phyloP scores from a whole-genome alignment of 768 basidiomycete genomes.

The Suillus luteus region DNA sequence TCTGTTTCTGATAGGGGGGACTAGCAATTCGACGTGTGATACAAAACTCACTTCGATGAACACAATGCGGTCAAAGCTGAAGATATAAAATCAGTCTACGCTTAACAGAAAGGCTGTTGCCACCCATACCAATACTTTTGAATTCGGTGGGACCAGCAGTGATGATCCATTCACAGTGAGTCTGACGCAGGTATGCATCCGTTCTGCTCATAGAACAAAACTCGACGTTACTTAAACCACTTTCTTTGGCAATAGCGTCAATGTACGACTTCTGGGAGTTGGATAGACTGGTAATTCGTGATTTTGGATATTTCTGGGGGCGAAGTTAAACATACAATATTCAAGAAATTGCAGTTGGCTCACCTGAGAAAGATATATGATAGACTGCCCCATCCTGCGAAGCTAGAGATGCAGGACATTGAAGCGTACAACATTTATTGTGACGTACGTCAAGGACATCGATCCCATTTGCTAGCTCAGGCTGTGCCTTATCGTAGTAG shows the following conservation, averaged over 20 bases:
- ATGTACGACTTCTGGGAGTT: slow-evolving; percentile 75
- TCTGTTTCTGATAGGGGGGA: no score
- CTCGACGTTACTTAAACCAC: slow-evolving; percentile 53
- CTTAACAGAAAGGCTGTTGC: slow-evolving; percentile 30
- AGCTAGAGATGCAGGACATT: no score
- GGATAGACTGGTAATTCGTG: slow-evolving; percentile 62
- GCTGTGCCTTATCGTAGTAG: slow-evolving; percentile 65
- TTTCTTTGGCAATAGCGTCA: slow-evolving; percentile 48
- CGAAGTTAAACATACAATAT: not conserved
- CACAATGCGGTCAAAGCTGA: slow-evolving; percentile 68
- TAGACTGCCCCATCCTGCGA: not conserved
- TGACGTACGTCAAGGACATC: slow-evolving; percentile 47
- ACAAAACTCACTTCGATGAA: slow-evolving; percentile 49
- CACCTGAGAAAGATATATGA: slow-evolving; percentile 63
- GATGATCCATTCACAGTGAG: slow-evolving; percentile 47
- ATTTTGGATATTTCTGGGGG: slow-evolving; percentile 65
- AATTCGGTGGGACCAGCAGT: slow-evolving; percentile 32
- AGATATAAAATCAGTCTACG: not conserved
- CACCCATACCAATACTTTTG: slow-evolving; percentile 11
- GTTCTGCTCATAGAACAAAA: slow-evolving; percentile 28
- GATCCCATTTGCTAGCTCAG: slow-evolving; percentile 58
- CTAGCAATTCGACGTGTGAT: no score
- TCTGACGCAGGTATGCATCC: not conserved
- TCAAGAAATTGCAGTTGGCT: not conserved
- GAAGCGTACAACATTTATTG: no score